Conservation (phyloP, 208 protist genomes). For the Leptomonas pyrrhocoris region DNA sequence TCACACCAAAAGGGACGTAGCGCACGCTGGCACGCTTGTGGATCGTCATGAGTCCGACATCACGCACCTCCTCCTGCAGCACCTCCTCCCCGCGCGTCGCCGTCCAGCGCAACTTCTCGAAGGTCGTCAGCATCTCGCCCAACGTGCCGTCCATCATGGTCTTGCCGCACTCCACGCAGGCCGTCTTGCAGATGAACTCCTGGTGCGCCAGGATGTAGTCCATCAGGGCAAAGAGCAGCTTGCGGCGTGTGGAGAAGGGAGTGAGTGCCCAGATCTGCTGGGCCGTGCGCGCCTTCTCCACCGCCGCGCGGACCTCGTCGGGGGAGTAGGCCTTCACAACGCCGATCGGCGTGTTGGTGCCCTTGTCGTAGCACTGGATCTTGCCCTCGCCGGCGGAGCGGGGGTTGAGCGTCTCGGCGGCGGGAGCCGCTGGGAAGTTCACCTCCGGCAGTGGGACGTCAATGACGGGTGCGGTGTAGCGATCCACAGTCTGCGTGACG, state of each 20-base stretch:
- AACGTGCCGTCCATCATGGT: conserved; percentile 92
- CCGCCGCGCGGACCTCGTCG: conserved; percentile 68
- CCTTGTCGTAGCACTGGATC: conserved; percentile 93
- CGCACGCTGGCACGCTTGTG: conserved; percentile 86
- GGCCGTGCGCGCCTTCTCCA: conserved; percentile 71
- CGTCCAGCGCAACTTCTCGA: conserved; percentile 93
- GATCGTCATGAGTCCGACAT: conserved; percentile 88
- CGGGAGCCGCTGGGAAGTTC: conserved; percentile 56
- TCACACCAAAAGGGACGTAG: conserved; percentile 91
- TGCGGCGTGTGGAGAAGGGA: conserved; percentile 84
- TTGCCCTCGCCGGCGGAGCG: conserved; percentile 64
- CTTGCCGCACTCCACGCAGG: conserved; percentile 90
- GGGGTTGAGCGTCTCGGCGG: conserved; percentile 63
- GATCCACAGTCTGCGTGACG: conserved; percentile 63
- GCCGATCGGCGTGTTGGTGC: conserved; percentile 82
- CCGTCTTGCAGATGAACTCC: conserved; percentile 84
- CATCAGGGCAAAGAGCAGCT: conserved; percentile 83
- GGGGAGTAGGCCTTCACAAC: conserved; percentile 68
- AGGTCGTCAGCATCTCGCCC: conserved; percentile 91
- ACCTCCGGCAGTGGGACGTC: conserved; percentile 60
- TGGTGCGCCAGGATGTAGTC: conserved; percentile 89
- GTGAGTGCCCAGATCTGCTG: conserved; percentile 86
- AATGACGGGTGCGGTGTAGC: conserved; percentile 82
- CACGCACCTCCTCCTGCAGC: conserved; percentile 78
- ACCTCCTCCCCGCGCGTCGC: conserved; percentile 79